Conservation (phyloP, 352 stramenopile species). For the Phytopythium sindhum region DNA sequence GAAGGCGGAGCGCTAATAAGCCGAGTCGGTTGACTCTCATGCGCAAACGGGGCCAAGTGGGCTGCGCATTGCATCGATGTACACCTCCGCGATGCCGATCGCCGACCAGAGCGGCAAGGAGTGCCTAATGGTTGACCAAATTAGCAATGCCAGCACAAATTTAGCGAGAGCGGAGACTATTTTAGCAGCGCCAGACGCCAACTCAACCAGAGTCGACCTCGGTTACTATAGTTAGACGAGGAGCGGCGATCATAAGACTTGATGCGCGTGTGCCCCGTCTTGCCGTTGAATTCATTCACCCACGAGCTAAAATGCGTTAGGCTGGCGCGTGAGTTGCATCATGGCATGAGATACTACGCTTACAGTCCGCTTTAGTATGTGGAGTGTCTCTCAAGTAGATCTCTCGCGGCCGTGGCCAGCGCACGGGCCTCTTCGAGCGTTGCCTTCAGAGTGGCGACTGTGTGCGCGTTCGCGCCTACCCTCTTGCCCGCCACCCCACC, state of each 20-base stretch:
- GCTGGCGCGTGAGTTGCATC: no score
- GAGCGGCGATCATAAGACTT: not conserved
- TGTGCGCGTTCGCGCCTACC: constrained; percentile 18
- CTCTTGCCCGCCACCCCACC: constrained; percentile 5
- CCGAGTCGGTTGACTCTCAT: not conserved
- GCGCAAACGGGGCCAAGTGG: not conserved
- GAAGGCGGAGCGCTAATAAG: not conserved
- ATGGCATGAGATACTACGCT: not conserved
- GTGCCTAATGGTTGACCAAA: not conserved
- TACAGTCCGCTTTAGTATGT: constrained; percentile 3
- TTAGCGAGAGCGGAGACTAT: not conserved
- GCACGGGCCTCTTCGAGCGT: constrained; percentile 24
- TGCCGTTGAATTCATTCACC: not conserved
- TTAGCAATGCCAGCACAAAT: not conserved
- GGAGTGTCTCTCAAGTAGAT: constrained; percentile 30
- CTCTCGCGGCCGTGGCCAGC: constrained; percentile 20
- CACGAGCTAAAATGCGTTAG: not conserved
- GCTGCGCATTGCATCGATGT: not conserved
- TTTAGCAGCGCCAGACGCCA: not conserved
- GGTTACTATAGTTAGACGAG: not conserved
- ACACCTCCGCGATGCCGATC: not conserved
- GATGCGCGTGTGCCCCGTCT: not conserved
- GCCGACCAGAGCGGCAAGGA: not conserved
- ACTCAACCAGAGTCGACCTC: not conserved
- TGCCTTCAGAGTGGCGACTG: constrained; percentile 18